Base-by-base conservation (phyloP, 805 yeast species). In the Barnettozyma siamensis region DNA sequence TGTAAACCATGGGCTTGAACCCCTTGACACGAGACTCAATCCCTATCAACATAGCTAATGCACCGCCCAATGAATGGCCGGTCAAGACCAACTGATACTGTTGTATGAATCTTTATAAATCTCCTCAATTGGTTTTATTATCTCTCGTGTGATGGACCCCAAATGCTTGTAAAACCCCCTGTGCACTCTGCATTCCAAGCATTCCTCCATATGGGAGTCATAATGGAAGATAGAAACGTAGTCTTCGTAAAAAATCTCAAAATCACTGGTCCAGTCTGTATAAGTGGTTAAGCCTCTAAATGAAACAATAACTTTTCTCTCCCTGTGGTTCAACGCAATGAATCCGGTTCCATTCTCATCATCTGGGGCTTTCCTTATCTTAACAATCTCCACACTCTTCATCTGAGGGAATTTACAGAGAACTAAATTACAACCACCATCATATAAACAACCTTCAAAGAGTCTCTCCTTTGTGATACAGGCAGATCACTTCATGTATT, bases 51-150 rank as follows among this genome's bases (percentile, higher is more conserved):
- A 70, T 59, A 1, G 89, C 82, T 31, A 83, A 54, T 0, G 91
- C 88, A 2, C 79, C 94, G 1, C 89, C 89, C 36, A 85, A 63
- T 0, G 94, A 85, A 62, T 85, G 94, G 0, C 95, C 94, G 1
- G 77, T 64, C 1, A 81, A 66, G 3, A 76, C 68, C 13, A 83
- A 45, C 18, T 65, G 58, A 56, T 76, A 81, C 80, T 78, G 50
- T 73, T 57, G 16, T 63, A 47, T 2, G 51, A 35, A n/a, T 21
- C 20, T 30, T 35, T 12, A 27, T 62, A 57, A 11, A 75, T 48
- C 2, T 50, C 48, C n/a, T 64, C 54, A 3, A 79, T 63, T 1
- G 43, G 43, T 13, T 33, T 19, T 8, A 53, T 26, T 17, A 53
- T 35, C 9, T 57, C 51, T 2, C 56, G 58, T 32, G 67, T 63